Evolutionary conservation across 2,329 filamentous ascomycete species (phyloP).

Genomic region (Seiridium cupressi): DNA sequence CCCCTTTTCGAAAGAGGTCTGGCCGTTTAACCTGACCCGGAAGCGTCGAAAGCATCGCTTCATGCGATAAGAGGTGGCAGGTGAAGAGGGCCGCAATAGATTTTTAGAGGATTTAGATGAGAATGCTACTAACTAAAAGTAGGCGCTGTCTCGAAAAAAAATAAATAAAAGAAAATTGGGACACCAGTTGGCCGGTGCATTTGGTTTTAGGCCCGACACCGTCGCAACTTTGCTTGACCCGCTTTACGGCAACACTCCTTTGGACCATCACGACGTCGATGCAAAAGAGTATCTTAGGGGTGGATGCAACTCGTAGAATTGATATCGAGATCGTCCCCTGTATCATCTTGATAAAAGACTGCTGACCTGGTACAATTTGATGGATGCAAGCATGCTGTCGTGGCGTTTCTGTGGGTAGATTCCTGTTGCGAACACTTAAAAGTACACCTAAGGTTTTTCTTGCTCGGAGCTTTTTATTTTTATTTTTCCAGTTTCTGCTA

Average conservation of each 20-base stretch:
- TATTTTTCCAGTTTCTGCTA: background rate
- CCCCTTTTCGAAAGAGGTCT: too few species aligned
- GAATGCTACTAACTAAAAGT: too few species aligned
- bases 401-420: background rate
- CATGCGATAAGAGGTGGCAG: too few species aligned
- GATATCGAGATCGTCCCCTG: background rate
- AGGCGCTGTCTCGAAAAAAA: too few species aligned
- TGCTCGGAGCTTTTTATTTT: slow-evolving; percentile 1
- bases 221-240: background rate
- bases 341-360: background rate
- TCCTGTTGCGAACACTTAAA: background rate
- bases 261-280: background rate
- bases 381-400: background rate
- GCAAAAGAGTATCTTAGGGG: background rate
- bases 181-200: background rate
- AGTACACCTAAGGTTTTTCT: background rate
- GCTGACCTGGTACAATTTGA: background rate
- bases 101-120: too few species aligned
- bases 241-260: background rate
- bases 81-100: too few species aligned
- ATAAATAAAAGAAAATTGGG: background rate
- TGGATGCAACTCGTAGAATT: background rate
- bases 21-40: too few species aligned
- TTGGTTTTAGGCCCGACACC: background rate
- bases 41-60: too few species aligned